Base-by-base conservation (phyloP, 2,329 filamentous ascomycete genomes). In the Rutstroemia sp. region DNA sequence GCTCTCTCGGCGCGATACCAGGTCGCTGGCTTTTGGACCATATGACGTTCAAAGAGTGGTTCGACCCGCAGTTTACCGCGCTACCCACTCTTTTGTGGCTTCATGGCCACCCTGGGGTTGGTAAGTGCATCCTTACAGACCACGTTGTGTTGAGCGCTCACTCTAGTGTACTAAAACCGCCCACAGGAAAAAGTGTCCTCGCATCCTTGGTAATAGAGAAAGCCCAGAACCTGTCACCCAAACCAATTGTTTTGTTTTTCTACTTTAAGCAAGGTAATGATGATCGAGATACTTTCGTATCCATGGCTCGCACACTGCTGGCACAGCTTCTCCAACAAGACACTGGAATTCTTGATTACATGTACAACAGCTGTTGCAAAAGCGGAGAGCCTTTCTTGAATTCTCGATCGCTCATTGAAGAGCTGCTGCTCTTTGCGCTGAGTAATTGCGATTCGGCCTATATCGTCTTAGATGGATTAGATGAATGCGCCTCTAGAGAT, bases 391-490 rank as follows among this genome's bases (percentile, higher is more conserved):
- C 61, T 5, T 53, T 65, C 2, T 63, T 75, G 9, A 61, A 57
- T 5, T 67, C 63, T 9, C 53, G 53, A 5, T 47, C 54, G 23
- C 48, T 65, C 0, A 65, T 68, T 9, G 64, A 68, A 41, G 63
- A 71, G 25, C 59, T 74, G 38, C 58, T 75, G 6, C 55, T 63
- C 18, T 60, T 63, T 4, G 62, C 62, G 25, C 56, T 73, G 1
- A 45, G 64, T 12, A 68, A 45, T 10, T 34, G 57, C 21, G 54
- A 62, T 14, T 65, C 60, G 30, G 58, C 65, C 8, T 72, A 70
- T 50, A 64, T 75, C 12, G 60, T 76, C 3, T 60, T 76, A 42
- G 74, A 76, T 62, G 74, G 74, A 0, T 58, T 76, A 19, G 74
- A 76, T 57, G 73, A 75, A 61, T 75, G 72, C 53, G 58, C 63